These are phyloP conservation scores for Coemansia sp. DNA, from an alignment of 371 early-diverging fungal species.

Conservation along the genomic window DNA sequence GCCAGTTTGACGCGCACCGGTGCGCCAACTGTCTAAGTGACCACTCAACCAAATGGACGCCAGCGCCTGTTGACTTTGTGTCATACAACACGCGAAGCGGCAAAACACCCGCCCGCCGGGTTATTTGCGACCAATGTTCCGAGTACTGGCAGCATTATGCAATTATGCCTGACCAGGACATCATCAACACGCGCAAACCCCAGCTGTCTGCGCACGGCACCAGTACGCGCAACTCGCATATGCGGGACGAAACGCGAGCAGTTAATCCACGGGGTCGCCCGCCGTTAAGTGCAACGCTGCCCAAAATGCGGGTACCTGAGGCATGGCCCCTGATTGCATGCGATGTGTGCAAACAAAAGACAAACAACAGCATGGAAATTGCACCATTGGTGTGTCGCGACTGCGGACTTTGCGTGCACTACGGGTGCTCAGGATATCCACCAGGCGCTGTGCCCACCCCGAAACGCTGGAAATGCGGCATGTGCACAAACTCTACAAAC, in stretches of 20 bases:
- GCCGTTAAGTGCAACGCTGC: conserved; percentile 16
- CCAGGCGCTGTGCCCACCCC: conserved; percentile 16
- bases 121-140: conserved; percentile 73
- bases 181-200: conserved; percentile 30
- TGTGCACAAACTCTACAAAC: conserved; percentile 60
- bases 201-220: conserved; percentile 1
- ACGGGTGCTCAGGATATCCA: conserved; percentile 52
- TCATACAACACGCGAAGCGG: conserved; percentile 51
- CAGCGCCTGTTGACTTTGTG: conserved; percentile 27
- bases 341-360: conserved; percentile 54
- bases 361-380: conserved; percentile 16
- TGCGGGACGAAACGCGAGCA: conserved; percentile 7
- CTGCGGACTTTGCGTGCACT: conserved; percentile 65
- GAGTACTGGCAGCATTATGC: conserved; percentile 75
- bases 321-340: conserved; percentile 53
- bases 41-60: conserved; percentile 23
- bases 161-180: conserved; percentile 52
- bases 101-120: conserved; percentile 61
- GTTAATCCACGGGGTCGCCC: conserved; percentile 2
- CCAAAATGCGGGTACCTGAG: conserved; percentile 42
- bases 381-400: conserved; percentile 57
- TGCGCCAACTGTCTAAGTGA: conserved; percentile 33
- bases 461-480: conserved; percentile 62
- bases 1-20: conserved; percentile 5
- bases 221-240: not conserved